Percentiles rank a stretch among this genome's conserved stretches.
phyloP scores from a whole-genome alignment of 495 filamentous ascomycete species.

The Cudoniella acicularis region DNA sequence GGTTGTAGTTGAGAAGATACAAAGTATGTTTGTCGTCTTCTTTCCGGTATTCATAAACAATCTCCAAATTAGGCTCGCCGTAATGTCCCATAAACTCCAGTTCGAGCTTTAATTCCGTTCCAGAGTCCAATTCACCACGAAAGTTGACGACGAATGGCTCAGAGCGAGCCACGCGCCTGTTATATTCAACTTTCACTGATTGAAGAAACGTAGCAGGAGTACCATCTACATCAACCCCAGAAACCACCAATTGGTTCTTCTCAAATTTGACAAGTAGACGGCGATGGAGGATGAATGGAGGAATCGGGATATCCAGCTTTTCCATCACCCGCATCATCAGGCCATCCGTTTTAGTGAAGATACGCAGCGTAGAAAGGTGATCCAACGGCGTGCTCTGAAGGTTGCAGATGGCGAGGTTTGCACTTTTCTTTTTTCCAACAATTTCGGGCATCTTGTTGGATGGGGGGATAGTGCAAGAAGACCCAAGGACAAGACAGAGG shows the following conservation, averaged over 20 bases:
- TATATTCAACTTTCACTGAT: conserved; percentile 34
- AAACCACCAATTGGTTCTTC: conserved; percentile 26
- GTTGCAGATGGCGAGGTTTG: conserved; percentile 40
- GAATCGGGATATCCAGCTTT: conserved; percentile 33
- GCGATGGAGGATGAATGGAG: conserved; percentile 32
- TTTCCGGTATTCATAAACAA: conserved; percentile 20
- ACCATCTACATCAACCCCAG: conserved; percentile 38
- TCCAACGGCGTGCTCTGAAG: conserved; percentile 42
- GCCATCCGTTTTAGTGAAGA: conserved; percentile 34
- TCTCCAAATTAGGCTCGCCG: conserved; percentile 36
- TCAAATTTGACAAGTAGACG: conserved; percentile 30
- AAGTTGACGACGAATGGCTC: conserved; percentile 39
- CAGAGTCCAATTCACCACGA: conserved; percentile 26
- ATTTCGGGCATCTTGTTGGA: conserved; percentile 38
- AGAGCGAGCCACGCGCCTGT: conserved; percentile 27
- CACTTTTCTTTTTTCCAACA: conserved; percentile 26
- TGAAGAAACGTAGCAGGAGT: conserved; percentile 40
- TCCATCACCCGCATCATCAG: conserved; percentile 38
- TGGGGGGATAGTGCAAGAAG: conserved; percentile 40
- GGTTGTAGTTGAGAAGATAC: conserved; percentile 39
- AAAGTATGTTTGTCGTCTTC: conserved; percentile 6
- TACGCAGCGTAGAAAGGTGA: conserved; percentile 25
- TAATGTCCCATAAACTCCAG: conserved; percentile 47
- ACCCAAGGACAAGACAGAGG: conserved; percentile 41
- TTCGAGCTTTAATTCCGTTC: conserved; percentile 28